A percentile compares a stretch with the other conserved stretches of the same genome.
These are phyloP conservation scores for Myriosclerotinia duriaeana DNA, from an alignment of 2,329 filamentous ascomycete species.

Conservation along the genomic window DNA sequence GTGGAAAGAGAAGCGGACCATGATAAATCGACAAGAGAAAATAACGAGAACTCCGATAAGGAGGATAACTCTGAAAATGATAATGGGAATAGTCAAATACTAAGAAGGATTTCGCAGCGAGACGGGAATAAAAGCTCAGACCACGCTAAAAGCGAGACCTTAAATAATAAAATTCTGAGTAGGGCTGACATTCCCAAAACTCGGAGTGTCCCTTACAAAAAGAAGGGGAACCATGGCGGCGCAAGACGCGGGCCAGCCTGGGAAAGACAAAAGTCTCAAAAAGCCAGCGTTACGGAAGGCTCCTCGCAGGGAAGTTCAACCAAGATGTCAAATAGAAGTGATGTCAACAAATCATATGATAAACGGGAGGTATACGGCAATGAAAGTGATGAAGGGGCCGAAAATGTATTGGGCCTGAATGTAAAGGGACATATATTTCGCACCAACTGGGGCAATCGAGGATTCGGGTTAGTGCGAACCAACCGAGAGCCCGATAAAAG, in stretches of 20 bases:
- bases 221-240: neutral
- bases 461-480: too few relatives aligned
- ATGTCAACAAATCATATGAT: too few relatives aligned
- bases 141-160: neutral
- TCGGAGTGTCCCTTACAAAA: neutral
- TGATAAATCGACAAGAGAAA: neutral
- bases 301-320: too few relatives aligned
- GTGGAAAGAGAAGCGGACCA: neutral
- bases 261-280: neutral
- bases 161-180: neutral
- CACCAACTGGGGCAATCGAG: too few relatives aligned
- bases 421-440: too few relatives aligned
- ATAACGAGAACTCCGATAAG: too few relatives aligned
- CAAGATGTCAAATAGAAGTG: too few relatives aligned
- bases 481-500: too few relatives aligned
- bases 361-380: too few relatives aligned
- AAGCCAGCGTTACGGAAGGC: neutral
- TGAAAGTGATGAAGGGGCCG: too few relatives aligned
- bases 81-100: neutral
- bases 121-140: neutral
- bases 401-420: too few relatives aligned
- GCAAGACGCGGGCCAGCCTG: slow-evolving; percentile 4
- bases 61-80: neutral
- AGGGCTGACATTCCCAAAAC: neutral
- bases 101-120: neutral